A percentile compares a stretch with the other conserved stretches of the same genome.
These are phyloP conservation scores for Reutealis trisperma DNA, from an alignment of 345 rosid genomes.

Conservation along the genomic window DNA sequence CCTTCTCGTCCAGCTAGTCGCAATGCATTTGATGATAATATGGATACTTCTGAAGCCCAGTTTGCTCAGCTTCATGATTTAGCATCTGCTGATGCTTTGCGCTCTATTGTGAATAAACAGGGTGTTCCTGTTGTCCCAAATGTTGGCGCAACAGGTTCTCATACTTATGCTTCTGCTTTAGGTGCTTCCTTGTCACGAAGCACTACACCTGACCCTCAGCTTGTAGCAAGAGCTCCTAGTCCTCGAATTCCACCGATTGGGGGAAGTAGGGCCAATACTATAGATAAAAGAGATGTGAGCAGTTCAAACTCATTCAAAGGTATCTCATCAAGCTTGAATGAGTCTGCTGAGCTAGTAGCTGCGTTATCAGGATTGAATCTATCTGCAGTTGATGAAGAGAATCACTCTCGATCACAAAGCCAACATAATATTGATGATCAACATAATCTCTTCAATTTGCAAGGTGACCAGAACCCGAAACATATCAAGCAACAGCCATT, in stretches of 20 bases:
- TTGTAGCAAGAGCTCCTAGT: conserved; percentile 56
- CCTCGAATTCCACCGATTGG: conserved; percentile 63
- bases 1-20: conserved; percentile 63
- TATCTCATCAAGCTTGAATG: conserved; percentile 38
- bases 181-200: conserved; percentile 65
- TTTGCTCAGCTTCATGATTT: conserved; percentile 47
- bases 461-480: conserved; percentile 34
- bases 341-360: conserved; percentile 45
- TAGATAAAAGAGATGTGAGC: conserved; percentile 45
- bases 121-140: conserved; percentile 27
- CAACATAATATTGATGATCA: conserved; percentile 39
- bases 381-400: conserved; percentile 44
- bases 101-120: conserved; percentile 37
- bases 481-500: conserved; percentile 28
- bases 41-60: conserved; percentile 47
- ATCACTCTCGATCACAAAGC: conserved; percentile 28
- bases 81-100: conserved; percentile 39
- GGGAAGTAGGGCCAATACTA: conserved; percentile 47
- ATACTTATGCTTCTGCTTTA: conserved; percentile 59
- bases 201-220: conserved; percentile 64
- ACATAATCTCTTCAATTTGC: conserved; percentile 38
- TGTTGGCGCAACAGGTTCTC: conserved; percentile 47
- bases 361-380: conserved; percentile 62
- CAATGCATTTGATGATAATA: conserved; percentile 49
- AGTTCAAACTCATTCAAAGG: conserved; percentile 43